Evolutionary conservation across 2,329 filamentous ascomycete species (phyloP), one percentile per base, ranked within the genome.

Genomic region (Sclerotinia spermophila): DNA sequence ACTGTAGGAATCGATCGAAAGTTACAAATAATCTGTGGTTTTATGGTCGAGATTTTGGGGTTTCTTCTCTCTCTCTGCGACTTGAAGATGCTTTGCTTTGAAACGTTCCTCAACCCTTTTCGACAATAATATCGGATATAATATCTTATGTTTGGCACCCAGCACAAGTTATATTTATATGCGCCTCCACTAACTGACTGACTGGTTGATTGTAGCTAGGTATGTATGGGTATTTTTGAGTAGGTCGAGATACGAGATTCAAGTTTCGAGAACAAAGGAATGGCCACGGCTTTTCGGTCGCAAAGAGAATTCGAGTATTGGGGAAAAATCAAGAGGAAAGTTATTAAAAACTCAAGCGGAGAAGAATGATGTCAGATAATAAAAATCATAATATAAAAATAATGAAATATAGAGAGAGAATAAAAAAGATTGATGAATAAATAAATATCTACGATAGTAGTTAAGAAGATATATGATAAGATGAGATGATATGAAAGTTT

Each of bases 191-290:
- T 1, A 35, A n/a, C 11, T 24, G 55, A 35, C 21, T 1, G 45
- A n/a, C 30, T 6, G 51, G 27, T 19, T 7, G 51, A 19, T 30
- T 11, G 51, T 21, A 48, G 24, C 35, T 33, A 24, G 30, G 8
- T 13, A 48, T 33, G 19, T 48, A 10, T 64, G 60, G n/a, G n/a
- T 48, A 10, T 64, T 30, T 48, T 8, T 21, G 38, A 19, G 33
- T 24, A 30, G 15, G 30, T 38, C 44, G 62, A 33, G 38, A 40
- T 67, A n/a, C n/a, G n/a, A n/a, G n/a, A n/a, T n/a, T n/a, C n/a
- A n/a, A n/a, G n/a, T n/a, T n/a, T 27, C 65, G 65, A 59, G 65
- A 59, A 59, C 65, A 67, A 67, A 67, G 65, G 65, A 67, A 67
- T 59, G 65, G 53, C 42, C 27, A n/a, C 66, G 66, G 66, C 53